Evolutionary conservation across 2,329 filamentous ascomycete genomes (phyloP).

Genomic region (Colletotrichum tropicale): DNA sequence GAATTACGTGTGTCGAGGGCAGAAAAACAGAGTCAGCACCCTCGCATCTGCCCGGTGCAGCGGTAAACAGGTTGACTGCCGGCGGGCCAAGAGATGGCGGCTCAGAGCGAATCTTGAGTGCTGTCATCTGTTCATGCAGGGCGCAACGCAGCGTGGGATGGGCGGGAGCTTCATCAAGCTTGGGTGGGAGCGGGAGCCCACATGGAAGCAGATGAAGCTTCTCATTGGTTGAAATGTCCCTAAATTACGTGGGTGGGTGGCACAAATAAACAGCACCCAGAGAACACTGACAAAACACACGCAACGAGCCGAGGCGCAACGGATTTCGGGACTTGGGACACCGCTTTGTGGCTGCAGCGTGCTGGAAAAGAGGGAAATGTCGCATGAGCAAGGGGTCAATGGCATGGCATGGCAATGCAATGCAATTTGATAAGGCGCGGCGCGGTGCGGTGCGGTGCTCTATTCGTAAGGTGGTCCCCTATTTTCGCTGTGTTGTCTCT

Average conservation of each 20-base stretch:
- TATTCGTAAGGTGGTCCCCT: not conserved
- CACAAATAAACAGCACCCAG: not conserved
- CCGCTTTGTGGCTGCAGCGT: not conserved
- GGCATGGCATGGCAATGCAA: not conserved
- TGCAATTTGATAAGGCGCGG: not conserved
- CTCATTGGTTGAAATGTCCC: not conserved
- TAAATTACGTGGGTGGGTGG: slow-evolving; percentile 3
- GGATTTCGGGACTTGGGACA: slow-evolving; percentile 7
- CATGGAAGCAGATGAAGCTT: not conserved
- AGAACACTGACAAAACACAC: not conserved
- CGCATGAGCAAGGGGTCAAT: not conserved
- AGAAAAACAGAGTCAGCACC: not conserved
- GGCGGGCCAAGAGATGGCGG: slow-evolving; percentile 5
- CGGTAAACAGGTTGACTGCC: not conserved
- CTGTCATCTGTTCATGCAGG: not conserved
- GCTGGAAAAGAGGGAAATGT: not conserved
- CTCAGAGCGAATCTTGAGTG: not conserved
- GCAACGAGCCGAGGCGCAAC: slow-evolving; percentile 12
- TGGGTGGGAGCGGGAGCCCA: not conserved
- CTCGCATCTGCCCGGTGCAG: not conserved
- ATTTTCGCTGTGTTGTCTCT: not conserved
- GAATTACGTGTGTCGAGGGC: not conserved
- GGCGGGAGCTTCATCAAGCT: not conserved
- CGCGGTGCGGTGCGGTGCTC: not conserved
- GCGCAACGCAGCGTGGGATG: not conserved